phyloP scores from a whole-genome alignment of 2,329 filamentous ascomycete species.

The Monosporascus cannonballus region DNA sequence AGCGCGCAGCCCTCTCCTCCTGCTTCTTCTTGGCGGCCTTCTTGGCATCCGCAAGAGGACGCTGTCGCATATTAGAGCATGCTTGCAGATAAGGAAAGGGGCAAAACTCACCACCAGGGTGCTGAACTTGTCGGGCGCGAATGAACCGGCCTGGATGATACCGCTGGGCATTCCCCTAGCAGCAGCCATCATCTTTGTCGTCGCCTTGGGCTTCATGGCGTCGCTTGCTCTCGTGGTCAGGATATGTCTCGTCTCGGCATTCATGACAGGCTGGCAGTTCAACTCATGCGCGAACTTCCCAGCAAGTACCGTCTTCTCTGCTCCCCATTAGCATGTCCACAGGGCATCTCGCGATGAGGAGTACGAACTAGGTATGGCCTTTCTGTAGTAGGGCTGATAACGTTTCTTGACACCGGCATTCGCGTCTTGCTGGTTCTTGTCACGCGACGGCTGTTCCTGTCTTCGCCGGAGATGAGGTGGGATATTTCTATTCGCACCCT shows the following conservation, averaged over 20 bases:
- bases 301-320: constrained; percentile 72
- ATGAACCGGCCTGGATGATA: constrained; percentile 53
- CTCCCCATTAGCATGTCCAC: not conserved
- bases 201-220: constrained; percentile 53
- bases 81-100: not conserved
- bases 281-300: constrained; percentile 72
- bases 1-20: constrained; percentile 60
- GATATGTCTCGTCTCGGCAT: constrained; percentile 60
- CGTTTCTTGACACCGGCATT: constrained; percentile 36
- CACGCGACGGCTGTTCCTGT: constrained; percentile 34
- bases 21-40: constrained; percentile 65
- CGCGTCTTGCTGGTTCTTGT: constrained; percentile 41
- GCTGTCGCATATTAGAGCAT: constrained; percentile 13
- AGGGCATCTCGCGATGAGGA: not conserved
- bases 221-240: constrained; percentile 53
- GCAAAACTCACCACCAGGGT: constrained; percentile 50
- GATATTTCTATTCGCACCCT: constrained; percentile 52
- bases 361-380: constrained; percentile 67
- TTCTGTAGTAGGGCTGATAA: constrained; percentile 57
- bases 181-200: constrained; percentile 37
- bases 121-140: constrained; percentile 39
- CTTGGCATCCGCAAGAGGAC: constrained; percentile 38
- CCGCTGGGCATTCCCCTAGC: constrained; percentile 43
- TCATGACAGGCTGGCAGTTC: constrained; percentile 66
- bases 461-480: constrained; percentile 48